Conservation (phyloP, 116 monocot species). For the Iris pallida region DNA sequence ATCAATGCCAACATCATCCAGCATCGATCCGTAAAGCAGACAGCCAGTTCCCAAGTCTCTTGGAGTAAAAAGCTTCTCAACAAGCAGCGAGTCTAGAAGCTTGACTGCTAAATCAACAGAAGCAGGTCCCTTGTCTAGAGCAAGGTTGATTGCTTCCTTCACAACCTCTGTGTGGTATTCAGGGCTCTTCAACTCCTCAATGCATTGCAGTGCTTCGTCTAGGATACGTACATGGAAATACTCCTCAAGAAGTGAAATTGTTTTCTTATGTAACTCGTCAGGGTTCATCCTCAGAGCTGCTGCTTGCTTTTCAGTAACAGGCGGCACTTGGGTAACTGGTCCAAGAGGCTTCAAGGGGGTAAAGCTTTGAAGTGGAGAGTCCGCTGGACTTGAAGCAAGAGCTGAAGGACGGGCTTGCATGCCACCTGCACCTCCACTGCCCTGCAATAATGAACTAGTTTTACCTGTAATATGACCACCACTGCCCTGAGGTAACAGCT, state of each 20-base stretch:
- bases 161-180: slow-evolving; percentile 77
- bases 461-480: slow-evolving; percentile 46
- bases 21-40: slow-evolving; percentile 47
- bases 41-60: slow-evolving; percentile 54
- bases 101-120: slow-evolving; percentile 30
- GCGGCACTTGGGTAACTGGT: not conserved
- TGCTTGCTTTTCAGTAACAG: slow-evolving; percentile 10
- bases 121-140: slow-evolving; percentile 46
- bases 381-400: slow-evolving; percentile 8
- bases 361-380: slow-evolving; percentile 8
- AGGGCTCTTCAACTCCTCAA: slow-evolving; percentile 76
- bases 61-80: slow-evolving; percentile 33
- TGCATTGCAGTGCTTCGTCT: slow-evolving; percentile 71
- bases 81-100: slow-evolving; percentile 39
- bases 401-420: slow-evolving; percentile 12
- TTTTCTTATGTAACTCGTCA: slow-evolving; percentile 40
- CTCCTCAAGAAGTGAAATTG: slow-evolving; percentile 63
- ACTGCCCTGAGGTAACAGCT: slow-evolving; percentile 61
- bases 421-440: slow-evolving; percentile 10
- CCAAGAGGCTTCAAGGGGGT: not conserved
- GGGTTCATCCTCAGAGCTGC: slow-evolving; percentile 9
- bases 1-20: slow-evolving; percentile 78
- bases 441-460: slow-evolving; percentile 57
- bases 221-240: slow-evolving; percentile 65
- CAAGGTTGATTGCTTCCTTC: slow-evolving; percentile 72